Conservation (phyloP, 495 filamentous ascomycete species). For the Neurospora tetrasperma region DNA sequence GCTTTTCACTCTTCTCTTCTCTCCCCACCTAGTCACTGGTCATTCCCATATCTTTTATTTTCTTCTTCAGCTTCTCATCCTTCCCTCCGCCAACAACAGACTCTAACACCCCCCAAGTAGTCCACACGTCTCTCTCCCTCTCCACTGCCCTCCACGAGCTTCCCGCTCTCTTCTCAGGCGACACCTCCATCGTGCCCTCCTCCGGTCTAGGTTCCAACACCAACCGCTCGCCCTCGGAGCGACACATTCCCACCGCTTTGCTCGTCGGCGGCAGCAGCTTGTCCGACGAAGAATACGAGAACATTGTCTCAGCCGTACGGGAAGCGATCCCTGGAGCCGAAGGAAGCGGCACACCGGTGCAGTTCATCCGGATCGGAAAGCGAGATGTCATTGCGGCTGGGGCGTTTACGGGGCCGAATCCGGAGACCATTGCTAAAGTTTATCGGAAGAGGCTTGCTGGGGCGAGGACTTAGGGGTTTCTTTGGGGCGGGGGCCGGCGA, state of each 20-base stretch:
- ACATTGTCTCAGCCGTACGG: constrained; percentile 14
- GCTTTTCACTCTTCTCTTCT: no score
- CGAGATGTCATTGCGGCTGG: constrained; percentile 23
- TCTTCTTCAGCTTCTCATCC: no score
- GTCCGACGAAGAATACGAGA: constrained; percentile 20
- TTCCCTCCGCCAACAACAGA: no score
- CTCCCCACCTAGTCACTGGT: no score
- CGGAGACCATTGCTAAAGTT: constrained; percentile 23
- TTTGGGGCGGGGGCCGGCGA: neutral
- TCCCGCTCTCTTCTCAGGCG: constrained; percentile 19
- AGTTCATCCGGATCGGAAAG: constrained; percentile 19
- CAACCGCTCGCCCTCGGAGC: neutral
- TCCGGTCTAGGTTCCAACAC: constrained; percentile 20
- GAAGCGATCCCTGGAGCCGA: neutral
- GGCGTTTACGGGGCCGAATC: constrained; percentile 18
- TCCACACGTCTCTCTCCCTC: constrained; percentile 20
- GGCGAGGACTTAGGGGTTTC: neutral
- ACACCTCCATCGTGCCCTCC: constrained; percentile 8
- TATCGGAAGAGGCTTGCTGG: constrained; percentile 25
- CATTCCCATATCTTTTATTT: no score
- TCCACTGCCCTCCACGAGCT: constrained; percentile 18
- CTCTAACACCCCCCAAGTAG: constrained; percentile 7
- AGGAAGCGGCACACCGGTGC: constrained; percentile 2
- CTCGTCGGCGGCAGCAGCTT: constrained; percentile 23
- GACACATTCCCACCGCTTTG: constrained; percentile 18